These are phyloP conservation scores for Teratosphaeria epicoccoides DNA, from an alignment of 2,329 filamentous ascomycete species.

Conservation along the genomic window DNA sequence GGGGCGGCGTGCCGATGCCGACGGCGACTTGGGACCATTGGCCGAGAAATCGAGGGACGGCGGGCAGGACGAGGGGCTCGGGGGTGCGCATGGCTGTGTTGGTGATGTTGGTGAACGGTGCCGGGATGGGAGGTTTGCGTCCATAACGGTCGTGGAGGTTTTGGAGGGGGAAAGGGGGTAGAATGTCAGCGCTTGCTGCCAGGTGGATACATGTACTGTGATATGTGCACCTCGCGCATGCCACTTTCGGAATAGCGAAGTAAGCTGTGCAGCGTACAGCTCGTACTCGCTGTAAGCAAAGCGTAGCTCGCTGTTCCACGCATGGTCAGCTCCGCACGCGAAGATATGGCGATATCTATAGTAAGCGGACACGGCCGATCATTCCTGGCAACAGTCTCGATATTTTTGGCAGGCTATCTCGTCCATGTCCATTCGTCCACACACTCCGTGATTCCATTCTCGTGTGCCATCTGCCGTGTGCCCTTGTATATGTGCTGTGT, in stretches of 20 bases:
- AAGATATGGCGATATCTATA: too few relatives aligned
- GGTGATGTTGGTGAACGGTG: too few relatives aligned
- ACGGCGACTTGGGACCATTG: slow-evolving; percentile 1
- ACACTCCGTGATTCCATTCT: too few relatives aligned
- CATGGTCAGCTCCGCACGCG: background rate
- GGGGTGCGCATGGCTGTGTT: background rate
- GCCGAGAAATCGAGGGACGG: background rate
- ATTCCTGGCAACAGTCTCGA: too few relatives aligned
- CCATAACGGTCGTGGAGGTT: too few relatives aligned
- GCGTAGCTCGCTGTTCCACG: background rate
- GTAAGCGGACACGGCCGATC: too few relatives aligned
- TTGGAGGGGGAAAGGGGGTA: background rate
- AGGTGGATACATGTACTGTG: background rate
- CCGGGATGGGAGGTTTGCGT: too few relatives aligned
- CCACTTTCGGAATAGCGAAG: background rate
- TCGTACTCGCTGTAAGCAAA: background rate
- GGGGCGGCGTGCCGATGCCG: slow-evolving; percentile 16
- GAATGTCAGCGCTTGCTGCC: background rate
- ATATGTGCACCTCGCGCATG: background rate
- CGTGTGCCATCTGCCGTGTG: too few relatives aligned
- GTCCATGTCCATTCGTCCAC: too few relatives aligned
- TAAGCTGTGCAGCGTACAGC: background rate
- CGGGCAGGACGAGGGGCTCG: background rate
- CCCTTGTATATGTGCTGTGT: too few relatives aligned
- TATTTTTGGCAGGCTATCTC: too few relatives aligned